These are phyloP conservation scores for Neophaeococcomyces aloes DNA, from an alignment of 2,329 filamentous ascomycete genomes.

Conservation along the genomic window DNA sequence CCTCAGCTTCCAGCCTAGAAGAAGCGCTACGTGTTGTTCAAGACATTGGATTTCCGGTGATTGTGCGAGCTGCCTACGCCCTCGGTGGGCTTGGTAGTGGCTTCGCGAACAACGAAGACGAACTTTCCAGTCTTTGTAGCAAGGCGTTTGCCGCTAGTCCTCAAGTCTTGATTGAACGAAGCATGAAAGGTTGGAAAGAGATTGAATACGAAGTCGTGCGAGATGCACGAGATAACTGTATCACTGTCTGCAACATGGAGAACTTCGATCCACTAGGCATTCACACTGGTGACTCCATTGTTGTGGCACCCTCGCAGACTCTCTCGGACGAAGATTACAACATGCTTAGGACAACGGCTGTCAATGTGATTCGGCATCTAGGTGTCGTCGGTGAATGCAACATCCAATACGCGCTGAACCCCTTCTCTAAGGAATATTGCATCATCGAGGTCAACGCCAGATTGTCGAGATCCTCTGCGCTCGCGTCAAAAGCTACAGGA, in stretches of 20 bases:
- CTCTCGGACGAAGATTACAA: slow-evolving; percentile 97
- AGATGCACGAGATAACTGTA: slow-evolving; percentile 93
- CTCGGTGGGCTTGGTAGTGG: slow-evolving; percentile 90
- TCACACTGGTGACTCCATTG: slow-evolving; percentile 95
- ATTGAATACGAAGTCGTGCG: slow-evolving; percentile 98
- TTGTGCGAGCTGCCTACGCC: slow-evolving; percentile 91
- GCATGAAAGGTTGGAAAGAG: slow-evolving; percentile 99
- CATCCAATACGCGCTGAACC: slow-evolving; percentile 95
- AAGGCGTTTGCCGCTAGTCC: slow-evolving; percentile 93
- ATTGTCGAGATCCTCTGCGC: slow-evolving; percentile 84
- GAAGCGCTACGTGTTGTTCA: slow-evolving; percentile 84
- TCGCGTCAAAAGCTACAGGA: slow-evolving; percentile 93
- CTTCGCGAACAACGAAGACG: slow-evolving; percentile 77
- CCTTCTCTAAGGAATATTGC: slow-evolving; percentile 90
- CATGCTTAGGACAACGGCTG: slow-evolving; percentile 92
- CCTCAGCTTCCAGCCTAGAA: slow-evolving; percentile 76
- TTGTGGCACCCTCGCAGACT: slow-evolving; percentile 93
- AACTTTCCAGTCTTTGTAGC: slow-evolving; percentile 79
- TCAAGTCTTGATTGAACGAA: slow-evolving; percentile 90
- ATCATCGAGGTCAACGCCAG: slow-evolving; percentile 98
- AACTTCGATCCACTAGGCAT: slow-evolving; percentile 98
- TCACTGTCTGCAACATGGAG: slow-evolving; percentile 99
- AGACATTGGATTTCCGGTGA: slow-evolving; percentile 90
- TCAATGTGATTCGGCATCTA: slow-evolving; percentile 93
- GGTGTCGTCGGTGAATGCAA: slow-evolving; percentile 98